phyloP scores from a whole-genome alignment of 2,329 filamentous ascomycete species.

The Clonostachys rhizophaga region DNA sequence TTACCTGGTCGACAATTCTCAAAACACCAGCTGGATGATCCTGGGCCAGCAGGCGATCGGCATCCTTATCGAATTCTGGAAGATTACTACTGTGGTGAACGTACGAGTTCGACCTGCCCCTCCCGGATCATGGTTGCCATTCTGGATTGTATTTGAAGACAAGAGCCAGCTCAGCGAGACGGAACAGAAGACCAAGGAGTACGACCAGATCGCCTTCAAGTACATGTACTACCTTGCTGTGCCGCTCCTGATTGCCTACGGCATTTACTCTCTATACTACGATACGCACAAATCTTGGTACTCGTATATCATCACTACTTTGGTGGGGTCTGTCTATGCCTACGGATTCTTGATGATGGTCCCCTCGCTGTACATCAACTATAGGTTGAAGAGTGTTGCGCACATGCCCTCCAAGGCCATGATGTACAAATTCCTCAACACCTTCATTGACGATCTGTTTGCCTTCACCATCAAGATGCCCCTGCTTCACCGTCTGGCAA shows the following conservation, averaged over 20 bases:
- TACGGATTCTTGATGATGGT: constrained; percentile 99
- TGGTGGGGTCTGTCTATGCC: constrained; percentile 94
- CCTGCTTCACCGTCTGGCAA: constrained; percentile 84
- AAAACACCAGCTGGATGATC: constrained; percentile 99
- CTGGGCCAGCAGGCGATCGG: constrained; percentile 87
- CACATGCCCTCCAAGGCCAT: constrained; percentile 97
- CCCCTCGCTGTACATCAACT: constrained; percentile 96
- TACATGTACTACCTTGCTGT: constrained; percentile 94
- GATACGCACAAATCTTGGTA: constrained; percentile 98
- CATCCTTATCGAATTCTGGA: constrained; percentile 71
- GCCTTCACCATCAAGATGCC: constrained; percentile 99
- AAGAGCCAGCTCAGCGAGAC: constrained; percentile 95
- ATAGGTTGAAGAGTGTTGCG: constrained; percentile 88
- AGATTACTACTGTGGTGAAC: constrained; percentile 92
- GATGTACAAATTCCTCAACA: constrained; percentile 98
- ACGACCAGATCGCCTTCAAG: constrained; percentile 95
- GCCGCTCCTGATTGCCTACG: constrained; percentile 84
- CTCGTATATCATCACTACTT: constrained; percentile 88
- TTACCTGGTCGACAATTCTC: constrained; percentile 94
- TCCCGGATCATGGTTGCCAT: constrained; percentile 70
- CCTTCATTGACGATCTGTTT: constrained; percentile 97
- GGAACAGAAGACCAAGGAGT: constrained; percentile 97
- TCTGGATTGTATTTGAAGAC: constrained; percentile 82
- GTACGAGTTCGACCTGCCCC: constrained; percentile 70
- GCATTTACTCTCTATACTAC: constrained; percentile 85